A percentile compares a stretch with the other conserved stretches of the same genome.
Conservation (phyloP, 192 early-diverging fungal species). For the Podochytrium sp. region DNA sequence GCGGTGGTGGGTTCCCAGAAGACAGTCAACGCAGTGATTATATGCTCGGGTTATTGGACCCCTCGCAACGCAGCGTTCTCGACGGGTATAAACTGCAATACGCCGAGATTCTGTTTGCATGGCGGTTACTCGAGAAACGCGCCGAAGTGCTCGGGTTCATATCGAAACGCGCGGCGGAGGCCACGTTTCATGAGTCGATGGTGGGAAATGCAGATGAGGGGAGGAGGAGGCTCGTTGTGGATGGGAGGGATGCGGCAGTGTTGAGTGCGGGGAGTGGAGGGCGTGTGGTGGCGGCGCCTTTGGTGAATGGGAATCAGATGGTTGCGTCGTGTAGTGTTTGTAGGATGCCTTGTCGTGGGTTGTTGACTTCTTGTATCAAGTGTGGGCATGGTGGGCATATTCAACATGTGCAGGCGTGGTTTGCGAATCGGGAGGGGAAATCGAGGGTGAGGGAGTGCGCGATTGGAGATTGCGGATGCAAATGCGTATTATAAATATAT, state of each 20-base stretch:
- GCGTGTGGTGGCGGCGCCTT: too few species aligned
- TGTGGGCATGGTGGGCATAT: slow-evolving; percentile 29
- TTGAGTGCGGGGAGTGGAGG: too few species aligned
- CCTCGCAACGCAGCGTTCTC: neutral
- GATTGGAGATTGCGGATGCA: slow-evolving; percentile 18
- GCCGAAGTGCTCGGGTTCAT: slow-evolving; percentile 5
- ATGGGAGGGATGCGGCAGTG: too few species aligned
- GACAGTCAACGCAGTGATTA: slow-evolving; percentile 7
- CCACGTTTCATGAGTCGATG: neutral
- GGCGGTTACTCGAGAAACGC: slow-evolving; percentile 14
- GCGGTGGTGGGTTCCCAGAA: neutral
- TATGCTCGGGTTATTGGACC: neutral
- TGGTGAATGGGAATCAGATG: neutral
- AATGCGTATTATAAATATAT: slow-evolving; percentile 13
- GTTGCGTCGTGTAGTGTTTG: slow-evolving; percentile 23
- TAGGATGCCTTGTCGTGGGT: slow-evolving; percentile 3
- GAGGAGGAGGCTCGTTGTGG: neutral
- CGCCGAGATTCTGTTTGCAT: slow-evolving; percentile 26
- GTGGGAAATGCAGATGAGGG: neutral
- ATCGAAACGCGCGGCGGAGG: neutral
- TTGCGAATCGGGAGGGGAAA: neutral
- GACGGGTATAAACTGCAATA: slow-evolving; percentile 19
- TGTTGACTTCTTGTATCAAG: slow-evolving; percentile 15
- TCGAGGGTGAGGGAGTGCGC: neutral
- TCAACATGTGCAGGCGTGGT: slow-evolving; percentile 20